Percentiles rank a stretch among this genome's conserved stretches.
Evolutionary conservation across 805 yeast genomes (phyloP).

Genomic region (Yamadazyma laniorum): DNA sequence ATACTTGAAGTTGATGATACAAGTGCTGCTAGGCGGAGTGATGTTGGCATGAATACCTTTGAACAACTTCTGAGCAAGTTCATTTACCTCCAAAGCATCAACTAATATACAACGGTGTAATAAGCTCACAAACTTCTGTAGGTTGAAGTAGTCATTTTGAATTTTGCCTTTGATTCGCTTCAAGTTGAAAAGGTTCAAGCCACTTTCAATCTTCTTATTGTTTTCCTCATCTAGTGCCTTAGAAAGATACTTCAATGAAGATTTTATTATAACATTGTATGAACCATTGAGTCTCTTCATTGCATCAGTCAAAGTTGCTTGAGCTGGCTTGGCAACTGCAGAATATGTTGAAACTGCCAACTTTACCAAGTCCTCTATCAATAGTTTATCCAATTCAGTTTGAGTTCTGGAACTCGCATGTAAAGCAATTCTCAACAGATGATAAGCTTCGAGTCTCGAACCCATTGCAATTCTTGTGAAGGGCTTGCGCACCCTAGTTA

Average conservation of each 20-base stretch:
- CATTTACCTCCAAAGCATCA: conserved; percentile 55
- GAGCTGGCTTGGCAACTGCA: conserved; percentile 69
- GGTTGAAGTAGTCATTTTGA: conserved; percentile 53
- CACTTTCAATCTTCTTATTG: conserved; percentile 62
- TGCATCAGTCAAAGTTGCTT: conserved; percentile 60
- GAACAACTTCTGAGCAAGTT: conserved; percentile 53
- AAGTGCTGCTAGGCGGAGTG: conserved; percentile 37
- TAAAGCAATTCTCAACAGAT: conserved; percentile 67
- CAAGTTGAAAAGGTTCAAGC: conserved; percentile 55
- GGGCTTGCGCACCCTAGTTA: conserved; percentile 63
- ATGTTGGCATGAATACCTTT: conserved; percentile 27
- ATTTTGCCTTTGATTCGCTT: conserved; percentile 58
- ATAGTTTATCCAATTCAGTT: conserved; percentile 56
- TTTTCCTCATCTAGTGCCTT: conserved; percentile 46
- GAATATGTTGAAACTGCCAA: conserved; percentile 69
- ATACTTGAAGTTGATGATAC: conserved; percentile 47
- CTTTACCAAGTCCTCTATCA: conserved; percentile 64
- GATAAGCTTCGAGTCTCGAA: conserved; percentile 68
- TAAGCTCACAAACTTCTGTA: conserved; percentile 46
- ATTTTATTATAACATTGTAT: conserved; percentile 51
- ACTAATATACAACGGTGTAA: conserved; percentile 54
- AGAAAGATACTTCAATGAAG: conserved; percentile 48
- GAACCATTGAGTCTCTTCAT: conserved; percentile 71
- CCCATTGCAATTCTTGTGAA: conserved; percentile 79
- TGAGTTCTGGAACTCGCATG: conserved; percentile 74